phyloP scores from a whole-genome alignment of 805 yeast species.

The Saturnispora sanitii region DNA sequence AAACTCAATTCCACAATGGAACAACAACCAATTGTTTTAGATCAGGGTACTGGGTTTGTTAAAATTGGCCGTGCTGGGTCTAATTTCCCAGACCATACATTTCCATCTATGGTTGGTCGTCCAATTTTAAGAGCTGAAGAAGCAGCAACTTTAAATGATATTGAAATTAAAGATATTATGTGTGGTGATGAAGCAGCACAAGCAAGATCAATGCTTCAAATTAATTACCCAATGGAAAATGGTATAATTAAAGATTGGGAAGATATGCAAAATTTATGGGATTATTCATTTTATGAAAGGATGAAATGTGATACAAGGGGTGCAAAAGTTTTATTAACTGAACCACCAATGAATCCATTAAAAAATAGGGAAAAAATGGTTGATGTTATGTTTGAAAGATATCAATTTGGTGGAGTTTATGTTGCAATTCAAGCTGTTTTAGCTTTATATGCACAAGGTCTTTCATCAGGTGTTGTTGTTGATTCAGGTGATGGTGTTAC shows the following conservation, averaged over 20 bases:
- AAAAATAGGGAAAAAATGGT: slow-evolving; percentile 87
- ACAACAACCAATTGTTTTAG: slow-evolving; percentile 53
- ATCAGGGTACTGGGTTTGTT: slow-evolving; percentile 98
- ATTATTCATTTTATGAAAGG: slow-evolving; percentile 88
- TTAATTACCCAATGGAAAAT: slow-evolving; percentile 98
- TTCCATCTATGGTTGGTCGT: slow-evolving; percentile 95
- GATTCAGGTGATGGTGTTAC: slow-evolving; percentile 99
- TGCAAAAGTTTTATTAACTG: slow-evolving; percentile 78
- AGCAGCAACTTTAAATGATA: slow-evolving; percentile 44
- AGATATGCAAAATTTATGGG: slow-evolving; percentile 98
- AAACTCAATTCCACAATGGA: neutral
- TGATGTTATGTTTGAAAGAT: slow-evolving; percentile 85
- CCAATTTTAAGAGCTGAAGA: slow-evolving; percentile 97
- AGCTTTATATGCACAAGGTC: slow-evolving; percentile 94
- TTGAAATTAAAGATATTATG: slow-evolving; percentile 91
- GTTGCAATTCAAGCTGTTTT: slow-evolving; percentile 97
- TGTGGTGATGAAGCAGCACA: slow-evolving; percentile 94
- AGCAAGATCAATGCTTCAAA: slow-evolving; percentile 80
- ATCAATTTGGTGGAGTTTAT: slow-evolving; percentile 84
- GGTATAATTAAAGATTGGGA: slow-evolving; percentile 98
- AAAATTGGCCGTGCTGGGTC: slow-evolving; percentile 95
- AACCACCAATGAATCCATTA: slow-evolving; percentile 96
- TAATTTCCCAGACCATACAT: slow-evolving; percentile 93
- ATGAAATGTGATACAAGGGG: slow-evolving; percentile 71
- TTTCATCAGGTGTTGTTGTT: slow-evolving; percentile 94